Percentiles rank a stretch among this genome's conserved stretches.
phyloP scores from a whole-genome alignment of 2,329 filamentous ascomycete species.

The Sporothrix variecibatus region DNA sequence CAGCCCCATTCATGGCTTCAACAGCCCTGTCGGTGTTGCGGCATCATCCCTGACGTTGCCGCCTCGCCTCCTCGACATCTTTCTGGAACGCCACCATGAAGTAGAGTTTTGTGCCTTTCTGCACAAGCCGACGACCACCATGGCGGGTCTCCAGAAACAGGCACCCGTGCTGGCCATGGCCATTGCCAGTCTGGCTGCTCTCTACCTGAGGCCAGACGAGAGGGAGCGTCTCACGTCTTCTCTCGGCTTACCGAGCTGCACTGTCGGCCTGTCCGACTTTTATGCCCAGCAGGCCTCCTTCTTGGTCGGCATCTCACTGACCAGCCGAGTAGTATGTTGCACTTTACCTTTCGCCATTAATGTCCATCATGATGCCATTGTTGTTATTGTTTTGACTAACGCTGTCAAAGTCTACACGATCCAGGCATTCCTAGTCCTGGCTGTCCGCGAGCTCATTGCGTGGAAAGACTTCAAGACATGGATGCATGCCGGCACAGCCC shows the following conservation, averaged over 20 bases:
- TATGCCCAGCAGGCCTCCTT: constrained; percentile 4
- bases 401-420: not conserved
- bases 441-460: not conserved
- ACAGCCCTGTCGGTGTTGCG: not conserved
- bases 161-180: not conserved
- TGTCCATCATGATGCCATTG: not conserved
- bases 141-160: not conserved
- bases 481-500: constrained; percentile 25
- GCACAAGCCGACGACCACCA: constrained; percentile 1
- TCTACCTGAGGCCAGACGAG: not conserved
- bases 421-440: constrained; percentile 5
- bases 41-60: not conserved
- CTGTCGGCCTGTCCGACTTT: not conserved
- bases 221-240: not conserved
- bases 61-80: constrained; percentile 13
- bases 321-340: not conserved
- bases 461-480: constrained; percentile 21
- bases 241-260: not conserved
- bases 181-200: not conserved
- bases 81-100: constrained; percentile 5
- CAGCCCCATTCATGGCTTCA: not conserved
- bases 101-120: constrained; percentile 22
- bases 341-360: not conserved
- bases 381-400: not conserved
- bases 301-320: not conserved